Evolutionary conservation across 257 asterid species (phyloP), one percentile per base, ranked within the genome.

Genomic region (Cinchona pubescens): DNA sequence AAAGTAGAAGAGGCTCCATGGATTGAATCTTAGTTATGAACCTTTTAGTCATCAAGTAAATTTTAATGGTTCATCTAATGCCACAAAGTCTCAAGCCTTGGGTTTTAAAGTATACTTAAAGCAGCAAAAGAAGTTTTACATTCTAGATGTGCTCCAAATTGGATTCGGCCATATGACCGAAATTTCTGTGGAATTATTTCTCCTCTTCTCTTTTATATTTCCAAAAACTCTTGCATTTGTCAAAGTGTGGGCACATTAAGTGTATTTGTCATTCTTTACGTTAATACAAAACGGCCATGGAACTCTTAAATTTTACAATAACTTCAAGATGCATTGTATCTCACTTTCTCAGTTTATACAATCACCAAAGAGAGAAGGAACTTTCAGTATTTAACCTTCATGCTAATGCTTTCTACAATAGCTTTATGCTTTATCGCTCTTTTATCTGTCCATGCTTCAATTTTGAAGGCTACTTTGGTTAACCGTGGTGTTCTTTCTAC

Each of bases 401-500:
- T 21, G 69, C 63, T 19, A 13, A 59, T 59, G 14, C 19, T 42
- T 16, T 72, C 46, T 27, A 4, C 16, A 10, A 14, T 61, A 0
- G 40, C 32, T 12, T 62, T 62, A 30, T 62, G 67, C 40, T 35
- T 30, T 5, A 3, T 2, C 12, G 15, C 21, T 13, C 43, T 59
- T 37, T 73, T 27, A 40, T 55, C 40, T 73, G 18, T 55, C 29
- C 27, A 40, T 30, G 42, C 25, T 27, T 27, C 29, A 46, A 27
- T 37, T 67, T 45, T 61, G 38, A 42, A 32, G 60, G 61, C 25
- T 73, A 58, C 27, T 40, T 61, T 58, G 12, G 14, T 55, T 15
- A 37, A 55, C 58, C 16, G 38, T 58, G 42, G 62, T 64, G 64
- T 76, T 65, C 46, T 49, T 19, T 65, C 74, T 34, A 76, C 3